Percentiles rank a stretch among this genome's conserved stretches.
Evolutionary conservation across 1,284 basidiomycete species (phyloP).

Genomic region (Apiotrichum gracile): DNA sequence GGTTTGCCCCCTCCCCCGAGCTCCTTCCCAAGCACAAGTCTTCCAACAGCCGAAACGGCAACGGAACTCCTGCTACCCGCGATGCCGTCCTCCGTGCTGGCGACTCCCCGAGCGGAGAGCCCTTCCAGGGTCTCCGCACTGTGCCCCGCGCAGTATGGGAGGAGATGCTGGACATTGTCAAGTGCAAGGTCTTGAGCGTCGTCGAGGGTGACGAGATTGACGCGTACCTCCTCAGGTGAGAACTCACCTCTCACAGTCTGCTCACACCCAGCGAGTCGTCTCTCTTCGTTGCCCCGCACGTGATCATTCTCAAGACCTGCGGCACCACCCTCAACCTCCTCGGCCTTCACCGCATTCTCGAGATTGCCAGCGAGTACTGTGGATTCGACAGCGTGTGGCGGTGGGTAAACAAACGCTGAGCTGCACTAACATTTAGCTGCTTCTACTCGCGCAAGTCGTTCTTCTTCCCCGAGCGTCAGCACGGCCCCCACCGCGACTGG

Average conservation of each 20-base stretch:
- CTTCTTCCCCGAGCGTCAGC: constrained; percentile 97
- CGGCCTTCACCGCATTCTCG: constrained; percentile 84
- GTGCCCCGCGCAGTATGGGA: constrained; percentile 82
- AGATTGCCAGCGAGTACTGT: constrained; percentile 75
- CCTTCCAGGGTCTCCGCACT: constrained; percentile 48
- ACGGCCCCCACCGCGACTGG: constrained; percentile 93
- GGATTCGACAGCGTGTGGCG: constrained; percentile 69
- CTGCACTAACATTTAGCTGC: constrained; percentile 43
- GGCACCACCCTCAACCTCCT: constrained; percentile 96
- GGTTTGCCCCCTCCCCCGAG: constrained; percentile 79
- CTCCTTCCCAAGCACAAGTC: background rate
- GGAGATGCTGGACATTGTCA: constrained; percentile 93
- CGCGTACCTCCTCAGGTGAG: constrained; percentile 90
- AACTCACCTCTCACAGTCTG: too few relatives aligned
- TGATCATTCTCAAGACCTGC: constrained; percentile 97
- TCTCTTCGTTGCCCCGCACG: constrained; percentile 91
- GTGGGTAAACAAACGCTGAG: constrained; percentile 32
- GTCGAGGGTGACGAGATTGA: constrained; percentile 82
- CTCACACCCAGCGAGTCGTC: constrained; percentile 79
- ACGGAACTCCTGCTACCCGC: background rate
- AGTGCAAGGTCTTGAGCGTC: constrained; percentile 91
- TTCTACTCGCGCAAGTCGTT: constrained; percentile 99
- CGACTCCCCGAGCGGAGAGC: constrained; percentile 7
- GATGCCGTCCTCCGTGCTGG: constrained; percentile 5
- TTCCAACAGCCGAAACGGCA: background rate